Base-by-base conservation (phyloP, 306 rosid genomes). In the Trifolium subterraneum region DNA sequence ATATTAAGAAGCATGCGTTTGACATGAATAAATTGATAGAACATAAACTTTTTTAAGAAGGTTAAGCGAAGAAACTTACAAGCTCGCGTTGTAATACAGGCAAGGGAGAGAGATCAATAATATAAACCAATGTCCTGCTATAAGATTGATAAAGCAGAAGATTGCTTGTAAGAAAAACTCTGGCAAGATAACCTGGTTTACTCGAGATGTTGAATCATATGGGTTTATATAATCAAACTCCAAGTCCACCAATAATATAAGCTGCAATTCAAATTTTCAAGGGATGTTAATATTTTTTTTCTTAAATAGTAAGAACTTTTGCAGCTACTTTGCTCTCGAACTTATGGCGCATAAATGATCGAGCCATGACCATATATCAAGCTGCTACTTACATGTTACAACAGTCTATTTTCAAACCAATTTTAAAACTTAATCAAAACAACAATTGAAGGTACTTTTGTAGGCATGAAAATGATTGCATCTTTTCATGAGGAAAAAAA, bases 221-320 rank as follows among this genome's bases (percentile, higher is more conserved):
- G 98, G 97, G 71, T 93, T 93, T 82, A 93, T 89, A 69, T 93
- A 89, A 85, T 93, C 98, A 67, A 82, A 93, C 80, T 93, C 98
- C 14, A 93, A 77, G 77, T 93, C 98, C 77, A 91, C 86, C 89
- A 93, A 89, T 83, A 92, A 73, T 79, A 93, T 82, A 80, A 93
- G 89, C 98, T 93, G 91, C 90, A 86, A 75, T 39, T 39, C 64
- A 74, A 62, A 77, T 68, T 13, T 41, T 59, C 39, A 23, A 1
- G 29, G 39, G 36, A 68, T 71, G 56, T 47, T 56, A 75, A 50
- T n/a, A n/a, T n/a, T 27, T 23, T 19, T 50, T 23, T 1, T 7
- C 52, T 22, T 47, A 62, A 47, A 15, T 62, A 45, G 19, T 48
- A 6, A 52, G 14, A 29, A 58, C 39, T 12, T 29, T 29, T 3